Conservation (phyloP, 371 early-diverging fungal genomes). For the Vittaforma corneae region DNA sequence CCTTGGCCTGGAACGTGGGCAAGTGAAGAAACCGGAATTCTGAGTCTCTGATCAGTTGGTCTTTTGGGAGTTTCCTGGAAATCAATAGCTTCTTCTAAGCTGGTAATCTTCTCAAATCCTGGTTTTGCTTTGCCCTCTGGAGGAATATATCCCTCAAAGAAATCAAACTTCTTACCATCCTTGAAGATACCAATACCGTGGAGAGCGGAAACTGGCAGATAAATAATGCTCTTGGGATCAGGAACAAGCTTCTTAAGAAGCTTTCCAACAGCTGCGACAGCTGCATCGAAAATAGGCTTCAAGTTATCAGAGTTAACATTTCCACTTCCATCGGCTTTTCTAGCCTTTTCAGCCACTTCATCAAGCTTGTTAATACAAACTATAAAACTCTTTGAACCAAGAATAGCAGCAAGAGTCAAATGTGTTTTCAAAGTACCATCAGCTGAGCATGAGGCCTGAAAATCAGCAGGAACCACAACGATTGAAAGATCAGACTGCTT, state of each 20-base stretch:
- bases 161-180: constrained; percentile 64
- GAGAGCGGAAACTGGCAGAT: constrained; percentile 69
- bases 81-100: constrained; percentile 80
- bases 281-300: constrained; percentile 65
- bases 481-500: constrained; percentile 91
- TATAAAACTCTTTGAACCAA: constrained; percentile 81
- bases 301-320: constrained; percentile 7
- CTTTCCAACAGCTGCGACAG: constrained; percentile 94
- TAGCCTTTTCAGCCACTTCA: constrained; percentile 73
- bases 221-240: constrained; percentile 77
- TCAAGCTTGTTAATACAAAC: constrained; percentile 98
- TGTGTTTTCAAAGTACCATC: constrained; percentile 90
- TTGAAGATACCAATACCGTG: constrained; percentile 81
- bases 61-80: constrained; percentile 81
- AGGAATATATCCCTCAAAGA: constrained; percentile 55
- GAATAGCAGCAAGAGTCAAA: constrained; percentile 80
- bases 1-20: constrained; percentile 96
- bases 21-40: constrained; percentile 77
- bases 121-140: constrained; percentile 58
- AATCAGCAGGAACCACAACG: constrained; percentile 82
- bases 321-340: too few relatives aligned
- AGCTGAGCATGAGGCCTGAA: constrained; percentile 56
- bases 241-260: constrained; percentile 76
- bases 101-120: constrained; percentile 68
- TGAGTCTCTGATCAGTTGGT: constrained; percentile 88